These are phyloP conservation scores for Fusarium xylarioides DNA, from an alignment of 2,329 filamentous ascomycete species.

Conservation along the genomic window DNA sequence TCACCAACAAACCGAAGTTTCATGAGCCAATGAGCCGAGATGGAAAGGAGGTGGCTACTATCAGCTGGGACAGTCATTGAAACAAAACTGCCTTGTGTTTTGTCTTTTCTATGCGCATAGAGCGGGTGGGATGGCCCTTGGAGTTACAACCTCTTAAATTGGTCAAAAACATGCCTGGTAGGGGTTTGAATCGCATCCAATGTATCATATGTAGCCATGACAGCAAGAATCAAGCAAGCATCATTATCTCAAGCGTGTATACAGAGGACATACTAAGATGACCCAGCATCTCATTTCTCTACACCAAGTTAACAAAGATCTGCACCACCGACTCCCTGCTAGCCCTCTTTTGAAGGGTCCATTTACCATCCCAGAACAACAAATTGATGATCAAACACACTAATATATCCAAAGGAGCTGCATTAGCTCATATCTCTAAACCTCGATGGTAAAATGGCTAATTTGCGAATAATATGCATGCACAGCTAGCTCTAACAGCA, in stretches of 20 bases:
- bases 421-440: constrained; percentile 50
- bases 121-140: neutral
- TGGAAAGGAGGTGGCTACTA: neutral
- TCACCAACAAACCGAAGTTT: neutral
- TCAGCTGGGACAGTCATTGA: neutral
- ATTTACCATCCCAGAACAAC: constrained; percentile 15
- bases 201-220: constrained; percentile 20
- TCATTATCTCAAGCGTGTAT: neutral
- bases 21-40: neutral
- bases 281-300: constrained; percentile 30
- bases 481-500: constrained; percentile 73
- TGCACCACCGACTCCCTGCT: constrained; percentile 37
- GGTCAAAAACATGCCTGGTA: neutral
- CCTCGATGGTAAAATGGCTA: constrained; percentile 75
- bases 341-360: constrained; percentile 23
- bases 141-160: neutral
- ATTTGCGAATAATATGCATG: constrained; percentile 79
- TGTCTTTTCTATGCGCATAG: constrained; percentile 4
- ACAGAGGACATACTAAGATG: constrained; percentile 6
- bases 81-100: neutral
- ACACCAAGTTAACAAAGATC: constrained; percentile 24
- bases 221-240: neutral
- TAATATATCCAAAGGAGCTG: constrained; percentile 8
- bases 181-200: constrained; percentile 6
- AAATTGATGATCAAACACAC: constrained; percentile 24